A percentile compares a stretch with the other conserved stretches of the same genome.
phyloP scores from a whole-genome alignment of 1,139 yeast species.

The Blastobotrys raffinosifermentans region DNA sequence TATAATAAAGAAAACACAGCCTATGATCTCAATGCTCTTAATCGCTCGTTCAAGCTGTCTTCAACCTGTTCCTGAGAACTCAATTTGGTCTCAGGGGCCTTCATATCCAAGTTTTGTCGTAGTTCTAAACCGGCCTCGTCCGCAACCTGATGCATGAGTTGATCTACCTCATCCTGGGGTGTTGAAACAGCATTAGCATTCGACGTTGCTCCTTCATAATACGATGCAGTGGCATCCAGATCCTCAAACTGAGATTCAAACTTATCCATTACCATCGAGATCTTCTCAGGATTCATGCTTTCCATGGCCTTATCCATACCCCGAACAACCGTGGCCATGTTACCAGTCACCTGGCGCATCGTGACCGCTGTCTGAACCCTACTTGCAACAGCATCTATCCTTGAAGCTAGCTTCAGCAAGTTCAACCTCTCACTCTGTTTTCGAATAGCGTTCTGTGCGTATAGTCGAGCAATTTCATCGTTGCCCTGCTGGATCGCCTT shows the following conservation, averaged over 20 bases:
- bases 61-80: constrained; percentile 71
- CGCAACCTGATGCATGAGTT: constrained; percentile 86
- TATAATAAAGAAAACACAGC: not conserved
- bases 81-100: constrained; percentile 30
- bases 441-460: constrained; percentile 94
- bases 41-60: constrained; percentile 78
- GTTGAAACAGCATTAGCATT: constrained; percentile 83
- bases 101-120: constrained; percentile 66
- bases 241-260: constrained; percentile 96
- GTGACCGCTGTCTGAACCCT: constrained; percentile 97
- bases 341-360: constrained; percentile 89
- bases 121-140: constrained; percentile 97
- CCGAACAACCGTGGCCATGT: constrained; percentile 84
- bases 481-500: constrained; percentile 84
- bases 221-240: constrained; percentile 86
- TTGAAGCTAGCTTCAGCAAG: constrained; percentile 71
- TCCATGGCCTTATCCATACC: constrained; percentile 97
- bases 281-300: constrained; percentile 85
- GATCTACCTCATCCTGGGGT: constrained; percentile 95
- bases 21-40: constrained; percentile 65
- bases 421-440: constrained; percentile 84
- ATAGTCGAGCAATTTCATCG: constrained; percentile 86
- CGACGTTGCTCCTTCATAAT: constrained; percentile 85
- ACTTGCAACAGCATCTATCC: constrained; percentile 94
- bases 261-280: constrained; percentile 93